Evolutionary conservation across 2,329 filamentous ascomycete genomes (phyloP).

Genomic region (Sporothrix dimorphospora): DNA sequence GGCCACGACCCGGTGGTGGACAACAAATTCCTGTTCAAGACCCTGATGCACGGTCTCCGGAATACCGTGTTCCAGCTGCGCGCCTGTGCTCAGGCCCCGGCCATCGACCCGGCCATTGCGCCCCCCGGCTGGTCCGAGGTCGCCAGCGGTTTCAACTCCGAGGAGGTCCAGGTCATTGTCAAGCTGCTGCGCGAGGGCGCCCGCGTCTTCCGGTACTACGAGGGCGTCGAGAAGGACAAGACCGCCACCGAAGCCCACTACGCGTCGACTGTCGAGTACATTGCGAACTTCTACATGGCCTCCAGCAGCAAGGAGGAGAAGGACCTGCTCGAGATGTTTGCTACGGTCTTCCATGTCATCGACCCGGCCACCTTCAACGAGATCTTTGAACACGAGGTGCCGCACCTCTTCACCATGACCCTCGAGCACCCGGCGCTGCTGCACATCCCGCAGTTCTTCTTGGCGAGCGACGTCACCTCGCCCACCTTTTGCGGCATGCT

Average conservation of each 20-base stretch:
- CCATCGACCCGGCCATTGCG: slow-evolving; percentile 75
- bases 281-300: slow-evolving; percentile 93
- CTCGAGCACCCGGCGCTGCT: slow-evolving; percentile 93
- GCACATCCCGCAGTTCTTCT: slow-evolving; percentile 95
- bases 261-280: slow-evolving; percentile 83
- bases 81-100: slow-evolving; percentile 76
- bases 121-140: slow-evolving; percentile 94
- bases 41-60: slow-evolving; percentile 92
- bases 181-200: slow-evolving; percentile 97
- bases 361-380: slow-evolving; percentile 98
- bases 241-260: slow-evolving; percentile 71
- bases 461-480: slow-evolving; percentile 97
- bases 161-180: slow-evolving; percentile 94
- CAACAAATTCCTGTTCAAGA: slow-evolving; percentile 98
- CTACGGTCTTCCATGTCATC: slow-evolving; percentile 97
- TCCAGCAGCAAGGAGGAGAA: slow-evolving; percentile 96
- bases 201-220: slow-evolving; percentile 95
- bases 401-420: slow-evolving; percentile 94
- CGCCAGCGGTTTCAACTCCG: slow-evolving; percentile 93
- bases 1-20: slow-evolving; percentile 89
- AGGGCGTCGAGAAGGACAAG: slow-evolving; percentile 72
- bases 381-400: slow-evolving; percentile 96
- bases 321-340: slow-evolving; percentile 94
- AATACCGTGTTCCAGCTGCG: slow-evolving; percentile 95
- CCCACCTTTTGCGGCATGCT: slow-evolving; percentile 98